Evolutionary conservation across 306 rosid genomes (phyloP), one percentile per base, ranked within the genome.

Genomic region (Delonix regia): DNA sequence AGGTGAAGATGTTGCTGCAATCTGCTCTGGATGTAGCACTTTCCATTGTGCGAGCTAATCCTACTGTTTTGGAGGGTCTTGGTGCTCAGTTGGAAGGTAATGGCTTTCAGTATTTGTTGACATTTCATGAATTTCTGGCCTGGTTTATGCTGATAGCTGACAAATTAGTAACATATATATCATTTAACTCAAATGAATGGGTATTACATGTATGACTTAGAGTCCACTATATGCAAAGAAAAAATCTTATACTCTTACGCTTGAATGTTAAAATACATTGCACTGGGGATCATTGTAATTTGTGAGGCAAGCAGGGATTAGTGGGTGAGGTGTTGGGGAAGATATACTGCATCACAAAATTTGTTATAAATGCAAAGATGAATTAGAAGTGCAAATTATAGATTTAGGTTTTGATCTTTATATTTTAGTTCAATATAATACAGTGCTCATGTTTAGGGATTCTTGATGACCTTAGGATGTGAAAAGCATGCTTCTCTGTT

Each of bases 21-120:
- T 93, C 99, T 75, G 96, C 99, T 9, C 73, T 95, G 81, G 98
- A 93, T 30, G 84, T 72, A 22, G 66, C 99, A n/a, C 98, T 91
- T 74, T 85, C 78, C 39, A 96, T 92, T 38, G 87, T 94, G 77
- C 97, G 93, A 75, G 98, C 98, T 76, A 94, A 94, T 83, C 94
- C 96, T 60, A 84, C 89, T 67, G 93, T 92, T 80, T 76, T 94
- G 87, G 97, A 94, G 90, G 98, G 98, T 77, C 98, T 92, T 12
- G 97, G 97, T 83, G 89, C 98, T 73, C 87, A 92, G 75, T 85
- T 94, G 83, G 97, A 94, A 90, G 98, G 97, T 94, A 77, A 79
- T 67, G 3, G 25, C 38, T 30, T 77, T 5, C 27, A 19, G 16
- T 21, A 9, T 66, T 28, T 53, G 11, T 67, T 41, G 12, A 36